Evolutionary conservation across 2,329 filamentous ascomycete genomes (phyloP), one percentile per base, ranked within the genome.

Genomic region (Neocucurbitaria cava): DNA sequence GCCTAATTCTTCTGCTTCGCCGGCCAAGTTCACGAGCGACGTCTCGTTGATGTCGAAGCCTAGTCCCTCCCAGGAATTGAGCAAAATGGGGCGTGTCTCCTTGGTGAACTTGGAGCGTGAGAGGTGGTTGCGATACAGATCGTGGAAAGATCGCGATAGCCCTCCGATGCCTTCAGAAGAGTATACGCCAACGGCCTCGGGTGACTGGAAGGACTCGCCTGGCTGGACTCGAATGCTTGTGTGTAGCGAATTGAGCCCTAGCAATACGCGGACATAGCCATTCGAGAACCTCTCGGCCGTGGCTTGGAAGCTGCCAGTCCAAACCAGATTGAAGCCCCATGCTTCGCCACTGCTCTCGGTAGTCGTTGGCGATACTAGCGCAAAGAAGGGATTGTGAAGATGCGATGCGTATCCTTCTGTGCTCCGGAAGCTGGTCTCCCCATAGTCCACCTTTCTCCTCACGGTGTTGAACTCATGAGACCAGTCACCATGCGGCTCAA

Each of bases 51-150:
- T 84, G 58, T 87, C 72, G 61, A 86, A 87, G 13, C 79, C 78
- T 0, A 88, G 75, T 0, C 85, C 86, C 65, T 89, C 87, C 87
- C 87, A 89, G 33, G 85, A 87, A 68, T 89, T 89, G 20, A 89
- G 78, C 39, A 89, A 71, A 0, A 82, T 77, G 0, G 85, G 87
- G 0, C 81, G 81, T 10, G 79, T 79, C 60, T 80, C 72, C 8
- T 77, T 76, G 9, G 80, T 85, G 57, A 82, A 81, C 54, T 85
- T 82, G 70, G 82, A 83, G 64, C 82, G 76, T 54, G 87, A 84
- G 44, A 89, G 78, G 60, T 89, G 83, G 46, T 85, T 82, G 41
- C 83, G 82, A 66, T 86, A 89, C 0, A 89, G 75, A 0, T 84
- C 78, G 61, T 89, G 87, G 58, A 87, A 83, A 5, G 81, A 82